Percentiles rank a stretch among this genome's conserved stretches.
Evolutionary conservation across 2,329 filamentous ascomycete genomes (phyloP).

Genomic region (Alternaria brassicae): DNA sequence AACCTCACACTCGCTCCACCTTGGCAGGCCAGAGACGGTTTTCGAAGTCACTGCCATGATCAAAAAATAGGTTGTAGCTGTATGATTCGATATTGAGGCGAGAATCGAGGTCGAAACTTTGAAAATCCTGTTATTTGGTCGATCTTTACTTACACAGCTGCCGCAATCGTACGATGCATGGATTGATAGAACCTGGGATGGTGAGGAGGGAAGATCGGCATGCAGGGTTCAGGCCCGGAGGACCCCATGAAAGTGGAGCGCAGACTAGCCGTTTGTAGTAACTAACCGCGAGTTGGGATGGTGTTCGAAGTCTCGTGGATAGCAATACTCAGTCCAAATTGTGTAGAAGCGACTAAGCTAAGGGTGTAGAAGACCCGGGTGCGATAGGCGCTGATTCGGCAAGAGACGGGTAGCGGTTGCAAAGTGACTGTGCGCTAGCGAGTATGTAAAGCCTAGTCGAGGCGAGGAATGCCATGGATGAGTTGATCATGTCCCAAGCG

Average conservation of each 20-base stretch:
- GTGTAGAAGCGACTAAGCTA: too few relatives aligned
- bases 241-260: conserved; percentile 8
- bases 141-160: conserved; percentile 8
- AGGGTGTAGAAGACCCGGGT: background rate
- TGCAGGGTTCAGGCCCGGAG: conserved; percentile 11
- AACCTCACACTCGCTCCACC: background rate
- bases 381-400: background rate
- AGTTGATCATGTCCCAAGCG: conserved; percentile 7
- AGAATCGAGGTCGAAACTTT: background rate
- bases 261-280: conserved; percentile 4
- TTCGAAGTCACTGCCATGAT: conserved; percentile 1
- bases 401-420: background rate
- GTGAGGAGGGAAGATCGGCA: conserved; percentile 18
- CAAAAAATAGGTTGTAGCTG: conserved; percentile 8
- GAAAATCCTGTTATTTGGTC: conserved; percentile 8
- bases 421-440: background rate
- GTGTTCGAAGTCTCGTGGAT: conserved; percentile 3
- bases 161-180: conserved; percentile 16
- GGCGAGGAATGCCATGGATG: conserved; percentile 5
- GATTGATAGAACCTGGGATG: conserved; percentile 17
- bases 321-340: background rate
- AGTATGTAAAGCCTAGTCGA: background rate
- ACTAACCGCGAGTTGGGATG: conserved; percentile 1
- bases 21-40: conserved; percentile 1
- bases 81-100: background rate